Percentiles rank a stretch among this genome's conserved stretches.
Conservation (phyloP, 331 rosid genomes). For the Ulmus americana region DNA sequence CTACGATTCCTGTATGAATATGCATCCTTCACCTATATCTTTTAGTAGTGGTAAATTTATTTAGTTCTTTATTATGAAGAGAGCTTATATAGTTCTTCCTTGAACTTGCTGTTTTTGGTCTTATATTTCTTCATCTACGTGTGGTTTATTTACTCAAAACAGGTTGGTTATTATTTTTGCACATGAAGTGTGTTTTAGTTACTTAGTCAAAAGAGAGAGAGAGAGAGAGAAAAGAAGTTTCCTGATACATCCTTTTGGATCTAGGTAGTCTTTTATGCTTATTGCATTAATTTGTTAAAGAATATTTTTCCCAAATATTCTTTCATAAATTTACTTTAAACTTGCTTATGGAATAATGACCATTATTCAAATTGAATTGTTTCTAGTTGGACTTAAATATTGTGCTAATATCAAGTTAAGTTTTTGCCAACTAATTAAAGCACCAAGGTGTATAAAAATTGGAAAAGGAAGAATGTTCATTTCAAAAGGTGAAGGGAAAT, state of each 20-base stretch:
- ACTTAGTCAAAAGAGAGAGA: background rate
- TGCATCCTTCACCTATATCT: conserved; percentile 35
- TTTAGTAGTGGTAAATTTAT: conserved; percentile 11
- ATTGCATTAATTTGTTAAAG: background rate
- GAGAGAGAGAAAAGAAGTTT: background rate
- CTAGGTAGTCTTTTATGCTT: background rate
- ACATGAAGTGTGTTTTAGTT: background rate
- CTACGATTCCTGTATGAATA: conserved; percentile 86
- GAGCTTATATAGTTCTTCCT: background rate
- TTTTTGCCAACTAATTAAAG: no score
- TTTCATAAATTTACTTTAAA: no score
- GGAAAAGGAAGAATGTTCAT: no score
- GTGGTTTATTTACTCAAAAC: background rate
- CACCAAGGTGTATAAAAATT: no score
- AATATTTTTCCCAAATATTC: no score
- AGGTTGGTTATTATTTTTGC: background rate
- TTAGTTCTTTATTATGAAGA: background rate
- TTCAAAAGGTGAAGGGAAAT: no score
- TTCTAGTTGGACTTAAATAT: no score
- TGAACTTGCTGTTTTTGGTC: background rate
- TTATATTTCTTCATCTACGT: background rate
- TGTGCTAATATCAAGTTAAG: no score
- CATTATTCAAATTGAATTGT: no score
- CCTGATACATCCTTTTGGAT: background rate
- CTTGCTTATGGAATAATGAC: no score